Conservation (phyloP, 305 asterid genomes). For the Rubia peregrina region DNA sequence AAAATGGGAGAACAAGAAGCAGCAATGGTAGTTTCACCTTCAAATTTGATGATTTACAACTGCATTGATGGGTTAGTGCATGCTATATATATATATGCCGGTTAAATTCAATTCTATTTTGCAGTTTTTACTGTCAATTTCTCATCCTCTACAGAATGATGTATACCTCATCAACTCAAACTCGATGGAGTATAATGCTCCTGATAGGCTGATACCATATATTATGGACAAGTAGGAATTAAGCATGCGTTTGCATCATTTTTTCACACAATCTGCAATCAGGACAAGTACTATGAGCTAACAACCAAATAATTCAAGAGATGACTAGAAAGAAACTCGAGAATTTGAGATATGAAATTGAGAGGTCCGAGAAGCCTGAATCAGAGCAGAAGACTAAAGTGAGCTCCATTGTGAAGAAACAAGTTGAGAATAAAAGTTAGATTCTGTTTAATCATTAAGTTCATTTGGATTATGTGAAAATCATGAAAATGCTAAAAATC, state of each 20-base stretch:
- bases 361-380: slow-evolving; percentile 47
- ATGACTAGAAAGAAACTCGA: slow-evolving; percentile 71
- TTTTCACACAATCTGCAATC: background rate
- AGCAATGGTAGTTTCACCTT: background rate
- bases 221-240: slow-evolving; percentile 68
- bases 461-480: too few relatives aligned
- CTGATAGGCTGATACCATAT: slow-evolving; percentile 52
- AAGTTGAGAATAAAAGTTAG: slow-evolving; percentile 24
- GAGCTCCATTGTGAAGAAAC: slow-evolving; percentile 50
- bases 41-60: background rate
- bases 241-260: slow-evolving; percentile 4
- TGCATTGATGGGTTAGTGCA: background rate
- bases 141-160: slow-evolving; percentile 55
- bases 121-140: background rate
- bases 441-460: too few relatives aligned
- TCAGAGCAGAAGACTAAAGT: slow-evolving; percentile 49
- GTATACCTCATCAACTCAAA: slow-evolving; percentile 78
- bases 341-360: slow-evolving; percentile 44
- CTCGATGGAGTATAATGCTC: slow-evolving; percentile 92
- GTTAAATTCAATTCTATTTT: background rate
- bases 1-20: background rate
- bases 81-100: background rate
- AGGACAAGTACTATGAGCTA: slow-evolving; percentile 5
- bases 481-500: too few relatives aligned
- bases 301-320: slow-evolving; percentile 53